Percentiles rank a stretch among this genome's conserved stretches.
phyloP scores from a whole-genome alignment of 192 early-diverging fungal genomes.

The Coemansia sp. region DNA sequence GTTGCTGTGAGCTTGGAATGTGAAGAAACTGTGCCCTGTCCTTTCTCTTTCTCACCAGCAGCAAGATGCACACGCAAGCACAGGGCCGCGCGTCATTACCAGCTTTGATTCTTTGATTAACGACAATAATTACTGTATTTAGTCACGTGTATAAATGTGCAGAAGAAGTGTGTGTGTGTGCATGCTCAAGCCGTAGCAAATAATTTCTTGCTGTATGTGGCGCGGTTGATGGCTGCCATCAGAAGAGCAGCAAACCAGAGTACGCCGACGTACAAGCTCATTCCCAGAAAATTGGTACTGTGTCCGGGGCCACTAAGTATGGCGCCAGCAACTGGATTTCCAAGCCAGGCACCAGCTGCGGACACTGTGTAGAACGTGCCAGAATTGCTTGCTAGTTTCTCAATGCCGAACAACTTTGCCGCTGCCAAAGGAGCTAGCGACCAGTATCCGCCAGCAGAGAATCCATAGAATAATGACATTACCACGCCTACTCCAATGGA shows the following conservation, averaged over 20 bases:
- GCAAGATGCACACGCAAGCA: background rate
- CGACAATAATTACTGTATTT: background rate
- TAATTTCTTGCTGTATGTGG: conserved; percentile 19
- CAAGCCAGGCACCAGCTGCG: conserved; percentile 41
- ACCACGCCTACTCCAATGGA: conserved; percentile 33
- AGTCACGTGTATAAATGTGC: background rate
- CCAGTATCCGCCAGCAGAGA: conserved; percentile 45
- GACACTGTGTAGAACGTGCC: conserved; percentile 45
- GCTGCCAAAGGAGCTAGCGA: conserved; percentile 42
- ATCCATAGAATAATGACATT: conserved; percentile 37
- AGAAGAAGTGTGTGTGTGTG: background rate
- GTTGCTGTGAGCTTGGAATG: background rate
- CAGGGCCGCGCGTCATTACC: background rate
- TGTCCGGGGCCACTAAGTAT: conserved; percentile 35
- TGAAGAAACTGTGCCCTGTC: background rate
- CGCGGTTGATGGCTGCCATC: conserved; percentile 25
- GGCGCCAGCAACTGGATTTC: conserved; percentile 36
- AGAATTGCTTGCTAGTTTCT: conserved; percentile 37
- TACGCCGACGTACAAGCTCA: conserved; percentile 41
- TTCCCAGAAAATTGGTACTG: conserved; percentile 25
- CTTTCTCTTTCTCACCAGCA: background rate
- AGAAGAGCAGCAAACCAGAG: conserved; percentile 32
- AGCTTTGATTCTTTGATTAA: background rate
- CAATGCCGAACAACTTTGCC: conserved; percentile 40
- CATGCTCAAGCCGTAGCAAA: background rate